phyloP scores from a whole-genome alignment of 805 yeast species.

The Limtongia smithiae region DNA sequence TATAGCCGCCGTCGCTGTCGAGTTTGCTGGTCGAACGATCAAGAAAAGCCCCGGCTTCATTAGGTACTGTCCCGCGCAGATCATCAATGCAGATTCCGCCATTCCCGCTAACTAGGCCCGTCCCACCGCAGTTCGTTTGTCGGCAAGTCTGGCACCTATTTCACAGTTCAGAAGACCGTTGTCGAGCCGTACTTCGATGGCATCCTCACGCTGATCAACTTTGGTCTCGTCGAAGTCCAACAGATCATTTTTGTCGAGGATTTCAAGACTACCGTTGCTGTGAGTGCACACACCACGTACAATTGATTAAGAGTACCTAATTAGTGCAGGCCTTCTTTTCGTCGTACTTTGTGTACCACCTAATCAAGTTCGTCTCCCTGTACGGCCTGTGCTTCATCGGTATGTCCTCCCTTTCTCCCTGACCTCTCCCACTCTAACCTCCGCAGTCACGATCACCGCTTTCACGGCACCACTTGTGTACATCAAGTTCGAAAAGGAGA shows the following conservation, averaged over 20 bases:
- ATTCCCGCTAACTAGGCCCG: too few species aligned
- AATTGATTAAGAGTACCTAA: neutral
- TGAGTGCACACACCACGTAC: conserved; percentile 2
- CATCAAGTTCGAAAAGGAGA: conserved; percentile 68
- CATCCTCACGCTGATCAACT: conserved; percentile 11
- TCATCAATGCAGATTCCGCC: too few species aligned
- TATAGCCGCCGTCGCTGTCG: conserved; percentile 21
- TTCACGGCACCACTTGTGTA: conserved; percentile 78
- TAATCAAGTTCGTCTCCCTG: conserved; percentile 18
- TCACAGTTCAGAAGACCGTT: conserved; percentile 12
- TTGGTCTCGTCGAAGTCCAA: conserved; percentile 22
- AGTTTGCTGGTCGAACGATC: conserved; percentile 23
- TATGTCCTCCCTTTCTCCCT: conserved; percentile 1
- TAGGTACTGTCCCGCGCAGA: too few species aligned
- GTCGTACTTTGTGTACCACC: conserved; percentile 13
- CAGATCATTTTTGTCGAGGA: conserved; percentile 24
- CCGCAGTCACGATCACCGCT: conserved; percentile 48
- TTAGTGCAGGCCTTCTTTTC: conserved; percentile 15
- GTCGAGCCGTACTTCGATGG: conserved; percentile 23
- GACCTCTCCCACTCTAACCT: too few species aligned
- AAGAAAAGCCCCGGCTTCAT: conserved; percentile 20
- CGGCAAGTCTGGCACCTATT: conserved; percentile 10
- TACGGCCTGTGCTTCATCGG: conserved; percentile 17
- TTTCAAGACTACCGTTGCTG: conserved; percentile 4
- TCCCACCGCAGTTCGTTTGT: too few species aligned